A percentile compares a stretch with the other conserved stretches of the same genome.
phyloP scores from a whole-genome alignment of 129 eudicot species.

The Erigeron canadensis region DNA sequence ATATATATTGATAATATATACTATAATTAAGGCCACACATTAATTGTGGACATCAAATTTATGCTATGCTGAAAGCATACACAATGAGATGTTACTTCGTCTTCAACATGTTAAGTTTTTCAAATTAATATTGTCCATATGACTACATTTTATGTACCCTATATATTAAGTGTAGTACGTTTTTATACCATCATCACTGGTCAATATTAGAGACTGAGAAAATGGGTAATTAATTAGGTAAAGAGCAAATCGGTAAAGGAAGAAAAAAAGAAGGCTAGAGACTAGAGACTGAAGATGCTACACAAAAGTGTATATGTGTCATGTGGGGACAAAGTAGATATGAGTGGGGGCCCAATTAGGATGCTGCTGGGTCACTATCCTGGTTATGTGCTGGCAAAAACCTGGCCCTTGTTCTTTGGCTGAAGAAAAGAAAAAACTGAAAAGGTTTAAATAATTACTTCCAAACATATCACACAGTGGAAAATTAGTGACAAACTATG shows the following conservation, averaged over 20 bases:
- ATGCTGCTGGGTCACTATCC: slow-evolving; percentile 31
- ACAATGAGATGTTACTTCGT: too few species aligned
- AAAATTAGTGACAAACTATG: too few species aligned
- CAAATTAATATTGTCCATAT: too few species aligned
- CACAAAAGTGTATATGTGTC: slow-evolving; percentile 16
- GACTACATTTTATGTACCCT: too few species aligned
- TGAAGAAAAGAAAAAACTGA: slow-evolving; percentile 1
- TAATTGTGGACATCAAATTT: too few species aligned
- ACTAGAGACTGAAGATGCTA: slow-evolving; percentile 13
- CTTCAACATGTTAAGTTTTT: too few species aligned
- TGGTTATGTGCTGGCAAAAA: slow-evolving; percentile 33
- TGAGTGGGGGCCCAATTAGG: slow-evolving; percentile 24
- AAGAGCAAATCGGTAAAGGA: neutral
- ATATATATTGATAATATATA: too few species aligned
- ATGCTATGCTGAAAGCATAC: too few species aligned
- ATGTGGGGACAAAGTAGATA: slow-evolving; percentile 8
- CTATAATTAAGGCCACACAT: too few species aligned
- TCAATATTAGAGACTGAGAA: neutral
- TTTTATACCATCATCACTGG: too few species aligned
- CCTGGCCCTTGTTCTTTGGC: slow-evolving; percentile 14
- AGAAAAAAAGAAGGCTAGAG: slow-evolving; percentile 18
- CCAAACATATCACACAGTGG: neutral
- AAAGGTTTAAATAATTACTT: slow-evolving; percentile 19
- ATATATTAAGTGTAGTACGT: too few species aligned
- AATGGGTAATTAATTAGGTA: too few species aligned